A percentile compares a stretch with the other conserved stretches of the same genome.
phyloP scores from a whole-genome alignment of 768 basidiomycete genomes.

The Russula compacta region DNA sequence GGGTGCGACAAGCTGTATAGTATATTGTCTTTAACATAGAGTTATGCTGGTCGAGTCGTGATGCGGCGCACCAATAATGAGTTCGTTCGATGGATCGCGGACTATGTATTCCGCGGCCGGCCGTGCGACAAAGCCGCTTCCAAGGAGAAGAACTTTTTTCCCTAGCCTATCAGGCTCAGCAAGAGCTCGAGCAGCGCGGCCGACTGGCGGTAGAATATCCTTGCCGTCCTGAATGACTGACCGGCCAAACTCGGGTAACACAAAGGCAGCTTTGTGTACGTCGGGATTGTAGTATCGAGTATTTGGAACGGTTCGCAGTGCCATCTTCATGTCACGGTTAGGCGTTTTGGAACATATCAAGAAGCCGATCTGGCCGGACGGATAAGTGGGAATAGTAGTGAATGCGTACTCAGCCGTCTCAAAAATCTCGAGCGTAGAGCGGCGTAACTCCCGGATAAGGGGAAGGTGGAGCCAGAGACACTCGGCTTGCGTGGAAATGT shows the following conservation, averaged over 20 bases:
- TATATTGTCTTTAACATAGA: not conserved
- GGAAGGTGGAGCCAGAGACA: constrained; percentile 90
- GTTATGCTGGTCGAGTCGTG: not conserved
- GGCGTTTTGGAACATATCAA: constrained; percentile 77
- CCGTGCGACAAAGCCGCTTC: constrained; percentile 90
- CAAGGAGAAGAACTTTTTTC: constrained; percentile 79
- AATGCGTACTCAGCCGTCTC: constrained; percentile 81
- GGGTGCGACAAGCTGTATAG: constrained; percentile 73
- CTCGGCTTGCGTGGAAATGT: constrained; percentile 94
- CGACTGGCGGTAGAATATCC: constrained; percentile 68
- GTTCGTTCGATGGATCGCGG: constrained; percentile 66
- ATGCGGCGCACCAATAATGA: constrained; percentile 65
- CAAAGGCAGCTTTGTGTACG: constrained; percentile 76
- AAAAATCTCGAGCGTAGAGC: constrained; percentile 67
- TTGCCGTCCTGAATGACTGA: constrained; percentile 63
- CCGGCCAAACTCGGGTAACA: constrained; percentile 88
- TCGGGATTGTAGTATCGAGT: constrained; percentile 81
- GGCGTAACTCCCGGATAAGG: constrained; percentile 69
- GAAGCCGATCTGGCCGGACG: constrained; percentile 97
- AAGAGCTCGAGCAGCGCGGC: constrained; percentile 44
- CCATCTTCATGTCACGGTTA: constrained; percentile 58
- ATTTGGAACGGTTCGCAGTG: constrained; percentile 58
- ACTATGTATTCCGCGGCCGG: constrained; percentile 95
- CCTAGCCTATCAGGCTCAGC: constrained; percentile 38
- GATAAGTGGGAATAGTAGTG: constrained; percentile 97